Percentiles rank a stretch among this genome's conserved stretches.
Conservation (phyloP, 495 filamentous ascomycete genomes). For the Aspergillus nanangensis region DNA sequence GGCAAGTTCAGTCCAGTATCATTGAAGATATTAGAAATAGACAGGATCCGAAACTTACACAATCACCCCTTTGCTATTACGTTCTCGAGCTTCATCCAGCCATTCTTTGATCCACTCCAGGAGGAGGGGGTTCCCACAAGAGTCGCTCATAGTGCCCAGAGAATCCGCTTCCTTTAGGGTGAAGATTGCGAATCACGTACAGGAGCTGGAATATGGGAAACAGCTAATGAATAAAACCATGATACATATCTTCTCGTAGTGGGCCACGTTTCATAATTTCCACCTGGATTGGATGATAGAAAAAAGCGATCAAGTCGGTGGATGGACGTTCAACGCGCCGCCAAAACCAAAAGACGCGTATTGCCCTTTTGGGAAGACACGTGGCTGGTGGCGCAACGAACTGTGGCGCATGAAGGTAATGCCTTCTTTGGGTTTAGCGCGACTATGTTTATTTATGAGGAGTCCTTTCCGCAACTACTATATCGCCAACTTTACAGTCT, state of each 20-base stretch:
- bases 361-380: constrained; percentile 7
- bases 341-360: too few relatives aligned
- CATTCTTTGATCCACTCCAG: constrained; percentile 76
- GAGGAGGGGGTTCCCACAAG: constrained; percentile 69
- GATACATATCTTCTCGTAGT: background rate
- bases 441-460: constrained; percentile 18
- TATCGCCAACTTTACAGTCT: too few relatives aligned
- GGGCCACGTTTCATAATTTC: background rate
- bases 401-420: constrained; percentile 79
- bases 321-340: too few relatives aligned
- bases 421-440: constrained; percentile 80
- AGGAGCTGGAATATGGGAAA: background rate
- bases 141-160: constrained; percentile 31
- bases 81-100: constrained; percentile 67
- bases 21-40: background rate
- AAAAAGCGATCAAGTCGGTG: background rate
- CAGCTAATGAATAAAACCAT: background rate
- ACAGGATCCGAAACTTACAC: constrained; percentile 32
- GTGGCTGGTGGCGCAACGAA: background rate
- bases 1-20: constrained; percentile 10
- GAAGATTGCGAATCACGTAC: background rate
- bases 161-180: background rate
- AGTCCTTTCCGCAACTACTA: constrained; percentile 23
- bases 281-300: background rate
- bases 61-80: constrained; percentile 64